Base-by-base conservation (phyloP, 345 rosid genomes). In the Draba incana region DNA sequence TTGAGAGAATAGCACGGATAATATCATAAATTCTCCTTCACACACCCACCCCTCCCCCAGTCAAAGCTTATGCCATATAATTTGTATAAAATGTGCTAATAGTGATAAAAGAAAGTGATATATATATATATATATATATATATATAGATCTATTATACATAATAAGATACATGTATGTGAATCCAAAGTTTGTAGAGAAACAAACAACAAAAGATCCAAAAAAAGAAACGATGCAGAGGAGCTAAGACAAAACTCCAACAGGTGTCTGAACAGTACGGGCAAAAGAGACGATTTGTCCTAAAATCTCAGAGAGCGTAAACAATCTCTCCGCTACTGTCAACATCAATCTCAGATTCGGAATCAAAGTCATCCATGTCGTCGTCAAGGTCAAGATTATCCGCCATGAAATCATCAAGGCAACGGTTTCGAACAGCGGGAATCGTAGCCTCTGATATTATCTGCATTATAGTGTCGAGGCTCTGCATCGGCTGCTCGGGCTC, bases 281-380 rank as follows among this genome's bases (percentile, higher is more conserved):
- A 57, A 49, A 64, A 7, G 66, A 65, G 53, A 57, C 20, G 1
- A 16, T 49, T 63, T 63, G 57, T 47, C 64, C 57, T 55, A 11
- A 14, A 55, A 50, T 38, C 51, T 72, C 58, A 54, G 71, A 86
- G 70, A 11, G 96, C 98, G 60, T 91, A 88, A 24, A 91, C 80
- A 57, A 94, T 86, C 81, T 94, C 96, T 66, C 97, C 96, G 1
- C 98, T 91, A 80, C 97, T 94, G 75, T 94, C 95, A 37, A 89
- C 71, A 70, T 91, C 99, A 11, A 88, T 88, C 57, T 94, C 99
- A 2, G 88, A 81, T 37, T 89, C 98, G 13, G 84, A 84, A 72
- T 91, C 98, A n/a, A 84, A 54, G 57, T 89, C 96, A 25, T 94
- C 95, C 97, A 87, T 85, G 75, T 87, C 92, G 35, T 91, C 97